Evolutionary conservation across 2,329 filamentous ascomycete species (phyloP), one percentile per base, ranked within the genome.

Genomic region (Rhinocladiella mackenziei): DNA sequence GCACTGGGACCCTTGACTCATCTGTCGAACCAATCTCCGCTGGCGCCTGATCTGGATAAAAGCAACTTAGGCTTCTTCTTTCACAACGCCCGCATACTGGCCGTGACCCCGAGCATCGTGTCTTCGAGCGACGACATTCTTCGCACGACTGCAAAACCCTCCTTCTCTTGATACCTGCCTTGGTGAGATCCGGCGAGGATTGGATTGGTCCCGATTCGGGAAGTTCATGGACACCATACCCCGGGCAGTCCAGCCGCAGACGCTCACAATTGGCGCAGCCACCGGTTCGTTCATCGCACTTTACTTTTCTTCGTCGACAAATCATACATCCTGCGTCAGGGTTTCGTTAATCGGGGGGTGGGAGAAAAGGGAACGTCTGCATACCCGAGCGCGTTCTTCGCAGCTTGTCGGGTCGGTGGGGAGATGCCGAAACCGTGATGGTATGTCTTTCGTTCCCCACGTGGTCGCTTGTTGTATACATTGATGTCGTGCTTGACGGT

Each of bases 181-280:
- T 13, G 29, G 18, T 22, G 30, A 25, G 23, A 23, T 32, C 8
- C 28, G 14, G 30, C 22, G 25, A 20, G 32, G 19, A 5, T 31
- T 19, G 19, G 23, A 26, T 7, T 26, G 11, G 11, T 26, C 19
- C 14, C 6, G 3, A 10, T 11, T 11, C 11, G 4, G n/a, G 18
- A 35, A 11, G 14, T 17, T 35, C 13, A 19, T 19, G 14, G 5
- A 11, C 32, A 10, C 80, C 72, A 56, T 83, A 83, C 5, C 80
- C 80, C 14, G 78, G 77, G 54, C 80, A 83, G 56, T 67, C 72
- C 61, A 78, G 77, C 56, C 73, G 71, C 9, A 40, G 25, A 6
- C 41, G 26, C 32, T 45, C 47, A 29, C 47, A 50, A 17, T 45
- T 50, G 9, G 35, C 33, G 30, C 47, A 50, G 14, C 22, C 32